These are phyloP conservation scores for Carex littledalei DNA, from an alignment of 176 grass and related monocot genomes.

Conservation along the genomic window DNA sequence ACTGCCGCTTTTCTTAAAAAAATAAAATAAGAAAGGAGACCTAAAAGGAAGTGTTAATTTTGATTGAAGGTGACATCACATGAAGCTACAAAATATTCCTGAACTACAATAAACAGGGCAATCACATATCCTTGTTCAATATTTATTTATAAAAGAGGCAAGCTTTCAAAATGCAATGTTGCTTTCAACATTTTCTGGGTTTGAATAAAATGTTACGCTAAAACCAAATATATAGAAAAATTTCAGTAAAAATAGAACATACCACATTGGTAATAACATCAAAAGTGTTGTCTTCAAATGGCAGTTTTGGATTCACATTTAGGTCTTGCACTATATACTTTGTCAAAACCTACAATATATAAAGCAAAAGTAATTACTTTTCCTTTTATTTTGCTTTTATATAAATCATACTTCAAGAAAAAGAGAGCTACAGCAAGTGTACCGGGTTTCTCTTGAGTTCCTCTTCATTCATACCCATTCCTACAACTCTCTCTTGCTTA, in stretches of 20 bases:
- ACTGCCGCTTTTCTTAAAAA: background rate
- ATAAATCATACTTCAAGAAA: background rate
- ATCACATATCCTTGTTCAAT: background rate
- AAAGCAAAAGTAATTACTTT: background rate
- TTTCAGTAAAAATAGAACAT: background rate
- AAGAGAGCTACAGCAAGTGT: slow-evolving; percentile 15
- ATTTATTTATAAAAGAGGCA: background rate
- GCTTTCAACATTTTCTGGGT: background rate
- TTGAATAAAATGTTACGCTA: background rate
- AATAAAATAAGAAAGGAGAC: background rate
- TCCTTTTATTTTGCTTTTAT: background rate
- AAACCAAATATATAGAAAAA: background rate
- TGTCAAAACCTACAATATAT: slow-evolving; percentile 61
- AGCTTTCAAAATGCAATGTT: background rate
- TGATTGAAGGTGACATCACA: background rate
- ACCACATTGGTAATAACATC: slow-evolving; percentile 98
- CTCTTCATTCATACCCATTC: slow-evolving; percentile 97
- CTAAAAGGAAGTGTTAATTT: background rate
- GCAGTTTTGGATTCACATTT: slow-evolving; percentile 77
- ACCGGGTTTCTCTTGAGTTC: slow-evolving; percentile 83
- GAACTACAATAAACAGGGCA: background rate
- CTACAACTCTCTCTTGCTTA: slow-evolving; percentile 71
- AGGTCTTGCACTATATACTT: slow-evolving; percentile 94
- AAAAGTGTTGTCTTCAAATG: slow-evolving; percentile 73
- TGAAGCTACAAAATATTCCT: background rate